Base-by-base conservation (phyloP, 179 eudicot genomes). In the Sideroxylon spinosum region DNA sequence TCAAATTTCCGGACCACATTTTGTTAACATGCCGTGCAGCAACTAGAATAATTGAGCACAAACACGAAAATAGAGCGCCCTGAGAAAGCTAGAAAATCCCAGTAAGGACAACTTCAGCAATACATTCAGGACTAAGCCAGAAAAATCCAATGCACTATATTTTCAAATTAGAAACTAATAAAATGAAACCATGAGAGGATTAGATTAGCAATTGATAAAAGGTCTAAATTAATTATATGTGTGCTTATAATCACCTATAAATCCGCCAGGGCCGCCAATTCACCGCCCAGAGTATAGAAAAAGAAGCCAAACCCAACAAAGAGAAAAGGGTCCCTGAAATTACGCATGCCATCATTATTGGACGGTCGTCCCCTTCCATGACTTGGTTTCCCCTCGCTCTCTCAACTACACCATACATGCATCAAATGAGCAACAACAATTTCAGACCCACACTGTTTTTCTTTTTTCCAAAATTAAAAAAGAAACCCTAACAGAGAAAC, bases 231-330 rank as follows among this genome's bases (percentile, higher is more conserved):
- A 75, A 67, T 23, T n/a, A 60, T 11, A 48, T 50, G 56, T 29
- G 32, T 61, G 57, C 46, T 64, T 32, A 76, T 25, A 57, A 46
- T 68, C 50, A 91, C 99, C 99, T 95, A 74, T 96, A 96, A 75
- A 94, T 92, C 76, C 99, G 94, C 99, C 99, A 96, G 0, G 99
- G 99, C 78, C 99, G 90, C 99, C 99, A 96, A 86, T 96, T 92
- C 57, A 96, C 98, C 52, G 92, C 92, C 97, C 98, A 94, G 26
- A 96, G 98, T 78, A 95, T 86, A 76, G 89, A 87, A 87, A 95
- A 92, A 28, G 99, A 94, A 61, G 89, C 88, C 17, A 88, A 82
- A 73, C 90, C 90, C 75, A 92, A 78, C 53, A 91, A 53, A 78
- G 93, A 82, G 82, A 96, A 94, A 79, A 95, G 92, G 78, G 90